Evolutionary conservation across 2,329 filamentous ascomycete genomes (phyloP), one percentile per base, ranked within the genome.

Genomic region (Colletotrichum orchidophilum): DNA sequence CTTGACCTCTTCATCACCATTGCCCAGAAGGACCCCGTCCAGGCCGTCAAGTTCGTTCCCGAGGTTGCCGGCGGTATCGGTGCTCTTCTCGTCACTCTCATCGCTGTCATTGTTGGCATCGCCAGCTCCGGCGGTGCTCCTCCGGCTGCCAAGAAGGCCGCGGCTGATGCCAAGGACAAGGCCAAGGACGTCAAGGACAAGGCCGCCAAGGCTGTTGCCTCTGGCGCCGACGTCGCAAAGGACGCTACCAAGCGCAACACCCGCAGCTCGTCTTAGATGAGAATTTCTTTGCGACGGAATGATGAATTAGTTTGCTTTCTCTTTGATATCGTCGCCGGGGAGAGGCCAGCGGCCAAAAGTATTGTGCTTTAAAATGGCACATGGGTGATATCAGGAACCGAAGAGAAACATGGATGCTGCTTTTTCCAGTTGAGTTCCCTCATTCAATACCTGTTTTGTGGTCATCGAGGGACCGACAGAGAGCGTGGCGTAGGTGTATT

Each of bases 1-100:
- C 82, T 97, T 73, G 92, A 97, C 77, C 91, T 97, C 74, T 99
- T 99, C 90, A 81, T 96, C 77, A 92, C 91, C 77, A 92, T 98
- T 78, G 93, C 86, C 81, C 90, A 94, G 87, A 89, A 90, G 77
- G 92, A 97, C 83, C 95, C 95, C 70, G 78, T 97, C 75, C 87
- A 95, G 84, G 95, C 95, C 63, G 86, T 95, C 85, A 94, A 94
- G 86, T 93, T 94, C 77, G 93, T 98, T 75, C 96, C 96, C 75
- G 96, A 98, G 85, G 92, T 97, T 76, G 94, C 95, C 74, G 95
- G 91, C 79, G 94, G 91, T 78, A 85, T 97, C 78, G 93, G 87
- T 79, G 93, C 92, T 75, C 81, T 95, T 74, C 80, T 92, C 55
- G 84, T 94, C 67, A 91, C 92, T 59, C 79, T 96, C 75, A 80